These are phyloP conservation scores for Coemansia sp. DNA, from an alignment of 192 early-diverging fungal species.

Conservation along the genomic window DNA sequence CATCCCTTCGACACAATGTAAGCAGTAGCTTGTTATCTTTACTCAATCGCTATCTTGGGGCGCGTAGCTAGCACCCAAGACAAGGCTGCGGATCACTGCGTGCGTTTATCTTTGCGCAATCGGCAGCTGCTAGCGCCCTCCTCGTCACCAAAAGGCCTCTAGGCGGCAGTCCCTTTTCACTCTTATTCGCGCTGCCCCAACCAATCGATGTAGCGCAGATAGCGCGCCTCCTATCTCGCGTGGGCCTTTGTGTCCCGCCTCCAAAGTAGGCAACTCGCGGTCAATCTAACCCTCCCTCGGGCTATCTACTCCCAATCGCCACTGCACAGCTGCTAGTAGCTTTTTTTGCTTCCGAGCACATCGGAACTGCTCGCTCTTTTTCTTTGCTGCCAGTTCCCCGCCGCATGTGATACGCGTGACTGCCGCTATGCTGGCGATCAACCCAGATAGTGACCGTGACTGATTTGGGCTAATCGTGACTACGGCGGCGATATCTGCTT, in stretches of 20 bases:
- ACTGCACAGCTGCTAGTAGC: too few species aligned
- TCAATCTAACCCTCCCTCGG: background rate
- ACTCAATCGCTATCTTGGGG: background rate
- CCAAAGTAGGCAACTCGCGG: conserved; percentile 3
- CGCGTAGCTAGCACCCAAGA: background rate
- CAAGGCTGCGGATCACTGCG: too few species aligned
- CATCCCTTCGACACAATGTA: too few species aligned
- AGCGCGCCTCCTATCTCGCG: background rate
- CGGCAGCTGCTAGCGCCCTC: background rate
- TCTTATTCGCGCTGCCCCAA: background rate
- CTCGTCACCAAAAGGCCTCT: background rate
- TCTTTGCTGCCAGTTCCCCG: too few species aligned
- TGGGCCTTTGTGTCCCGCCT: background rate
- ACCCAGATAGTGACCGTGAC: too few species aligned
- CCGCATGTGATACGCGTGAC: too few species aligned
- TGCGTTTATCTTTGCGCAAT: too few species aligned
- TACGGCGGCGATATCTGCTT: too few species aligned
- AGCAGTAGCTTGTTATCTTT: background rate
- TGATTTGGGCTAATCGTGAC: too few species aligned
- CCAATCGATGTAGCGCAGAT: conserved; percentile 2
- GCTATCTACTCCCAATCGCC: background rate
- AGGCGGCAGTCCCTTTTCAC: background rate
- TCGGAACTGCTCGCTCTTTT: too few species aligned
- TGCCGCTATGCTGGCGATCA: too few species aligned
- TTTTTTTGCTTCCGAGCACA: too few species aligned